A percentile compares a stretch with the other conserved stretches of the same genome.
Evolutionary conservation across 768 basidiomycete species (phyloP).

Genomic region (Cyathus striatus): DNA sequence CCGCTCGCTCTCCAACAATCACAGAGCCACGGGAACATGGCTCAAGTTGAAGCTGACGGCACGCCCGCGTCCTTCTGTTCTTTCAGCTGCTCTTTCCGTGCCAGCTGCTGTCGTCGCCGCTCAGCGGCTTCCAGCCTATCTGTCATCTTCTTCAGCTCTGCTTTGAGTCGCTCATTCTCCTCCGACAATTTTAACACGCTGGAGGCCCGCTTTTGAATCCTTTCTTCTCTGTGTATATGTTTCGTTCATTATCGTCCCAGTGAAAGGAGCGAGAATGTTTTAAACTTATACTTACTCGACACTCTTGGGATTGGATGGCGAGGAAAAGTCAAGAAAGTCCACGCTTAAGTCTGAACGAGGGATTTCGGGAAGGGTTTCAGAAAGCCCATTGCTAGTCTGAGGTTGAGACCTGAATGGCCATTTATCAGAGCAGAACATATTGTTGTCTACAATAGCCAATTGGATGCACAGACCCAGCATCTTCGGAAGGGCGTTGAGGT

Average conservation of each 20-base stretch:
- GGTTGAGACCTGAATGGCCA: conserved; percentile 15
- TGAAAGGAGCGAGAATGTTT: too few species aligned
- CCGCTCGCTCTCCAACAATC: too few species aligned
- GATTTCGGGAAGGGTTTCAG: conserved; percentile 38
- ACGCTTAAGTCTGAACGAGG: conserved; percentile 39
- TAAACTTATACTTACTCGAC: too few species aligned
- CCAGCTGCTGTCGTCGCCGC: conserved; percentile 47
- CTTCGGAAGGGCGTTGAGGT: too few species aligned
- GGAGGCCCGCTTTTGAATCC: conserved; percentile 67
- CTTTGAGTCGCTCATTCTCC: conserved; percentile 78
- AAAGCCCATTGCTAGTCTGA: conserved; percentile 5
- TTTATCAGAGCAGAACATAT: conserved; percentile 22
- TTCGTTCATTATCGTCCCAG: conserved; percentile 10
- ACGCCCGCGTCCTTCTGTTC: conserved; percentile 20
- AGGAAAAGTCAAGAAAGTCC: conserved; percentile 29
- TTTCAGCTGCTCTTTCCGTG: conserved; percentile 29
- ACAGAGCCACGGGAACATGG: too few species aligned
- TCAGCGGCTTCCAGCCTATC: conserved; percentile 74
- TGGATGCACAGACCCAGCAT: conserved; percentile 29
- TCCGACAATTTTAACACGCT: conserved; percentile 72
- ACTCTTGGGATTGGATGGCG: too few species aligned
- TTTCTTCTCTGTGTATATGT: conserved; percentile 32
- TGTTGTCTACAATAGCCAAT: conserved; percentile 1
- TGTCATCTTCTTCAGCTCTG: conserved; percentile 69
- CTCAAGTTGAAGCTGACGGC: too few species aligned